These are phyloP conservation scores for Thraustochytrium sp. DNA, from an alignment of 352 stramenopile genomes.

Conservation along the genomic window DNA sequence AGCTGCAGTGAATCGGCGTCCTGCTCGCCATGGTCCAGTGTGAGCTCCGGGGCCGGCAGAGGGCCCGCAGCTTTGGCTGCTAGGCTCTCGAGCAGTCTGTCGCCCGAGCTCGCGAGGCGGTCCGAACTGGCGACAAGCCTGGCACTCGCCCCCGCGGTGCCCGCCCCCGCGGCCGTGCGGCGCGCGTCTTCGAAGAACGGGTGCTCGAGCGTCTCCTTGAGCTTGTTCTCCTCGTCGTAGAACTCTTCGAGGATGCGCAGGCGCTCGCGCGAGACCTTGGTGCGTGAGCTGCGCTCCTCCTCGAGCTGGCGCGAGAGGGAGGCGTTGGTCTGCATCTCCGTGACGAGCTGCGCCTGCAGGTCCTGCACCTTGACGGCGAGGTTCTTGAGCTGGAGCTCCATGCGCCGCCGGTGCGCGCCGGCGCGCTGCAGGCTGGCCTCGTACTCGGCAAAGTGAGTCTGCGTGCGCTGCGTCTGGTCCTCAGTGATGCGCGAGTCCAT, in stretches of 20 bases:
- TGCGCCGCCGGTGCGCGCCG: conserved; percentile 8
- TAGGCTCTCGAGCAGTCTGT: too few species aligned
- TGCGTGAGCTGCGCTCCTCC: neutral
- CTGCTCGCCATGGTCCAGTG: too few species aligned
- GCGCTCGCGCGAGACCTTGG: neutral
- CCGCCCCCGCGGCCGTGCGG: neutral
- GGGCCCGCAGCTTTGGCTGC: too few species aligned
- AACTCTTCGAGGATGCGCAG: conserved; percentile 26
- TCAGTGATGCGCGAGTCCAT: conserved; percentile 23
- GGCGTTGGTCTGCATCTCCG: conserved; percentile 26
- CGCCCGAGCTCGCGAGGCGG: neutral
- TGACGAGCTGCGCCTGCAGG: conserved; percentile 19
- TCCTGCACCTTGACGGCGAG: neutral
- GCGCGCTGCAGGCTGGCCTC: neutral
- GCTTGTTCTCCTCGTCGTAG: conserved; percentile 35
- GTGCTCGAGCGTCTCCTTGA: conserved; percentile 35
- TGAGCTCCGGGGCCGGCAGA: too few species aligned
- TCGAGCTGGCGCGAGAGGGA: neutral
- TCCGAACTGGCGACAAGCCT: neutral
- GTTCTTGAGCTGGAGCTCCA: conserved; percentile 32
- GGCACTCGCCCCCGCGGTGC: neutral
- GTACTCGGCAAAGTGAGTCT: conserved; percentile 10
- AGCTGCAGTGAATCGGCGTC: too few species aligned
- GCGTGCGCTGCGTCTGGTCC: neutral
- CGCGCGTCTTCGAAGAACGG: neutral